Conservation (phyloP, 2,329 filamentous ascomycete genomes). For the Hypoxylon sp. region DNA sequence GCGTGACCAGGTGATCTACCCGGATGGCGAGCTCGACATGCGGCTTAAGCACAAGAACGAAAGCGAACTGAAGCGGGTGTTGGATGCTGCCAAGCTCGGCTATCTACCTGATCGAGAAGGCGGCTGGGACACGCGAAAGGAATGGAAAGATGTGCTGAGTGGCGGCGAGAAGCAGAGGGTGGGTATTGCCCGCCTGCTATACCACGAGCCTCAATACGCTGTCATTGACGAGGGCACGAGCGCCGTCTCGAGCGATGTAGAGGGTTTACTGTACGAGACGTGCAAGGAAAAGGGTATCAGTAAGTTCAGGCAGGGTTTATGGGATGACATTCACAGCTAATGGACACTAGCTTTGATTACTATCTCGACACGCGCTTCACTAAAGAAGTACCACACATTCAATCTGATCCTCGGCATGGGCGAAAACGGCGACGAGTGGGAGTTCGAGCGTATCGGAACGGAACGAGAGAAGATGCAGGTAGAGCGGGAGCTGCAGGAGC, state of each 20-base stretch:
- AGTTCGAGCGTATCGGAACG: conserved; percentile 93
- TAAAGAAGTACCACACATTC: conserved; percentile 96
- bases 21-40: conserved; percentile 96
- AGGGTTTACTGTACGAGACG: conserved; percentile 91
- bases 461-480: conserved; percentile 93
- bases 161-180: conserved; percentile 98
- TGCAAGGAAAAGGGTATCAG: conserved; percentile 95
- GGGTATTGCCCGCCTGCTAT: conserved; percentile 88
- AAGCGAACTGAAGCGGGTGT: conserved; percentile 78
- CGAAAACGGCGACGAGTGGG: conserved; percentile 86
- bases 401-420: conserved; percentile 88
- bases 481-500: conserved; percentile 87
- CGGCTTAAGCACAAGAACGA: conserved; percentile 81
- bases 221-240: conserved; percentile 97
- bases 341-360: conserved; percentile 81
- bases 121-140: conserved; percentile 95
- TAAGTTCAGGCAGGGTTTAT: conserved; percentile 58
- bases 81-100: conserved; percentile 86
- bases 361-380: conserved; percentile 90
- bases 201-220: conserved; percentile 94
- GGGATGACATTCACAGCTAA: conserved; percentile 30
- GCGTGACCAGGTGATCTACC: conserved; percentile 97
- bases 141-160: conserved; percentile 98
- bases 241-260: conserved; percentile 93
- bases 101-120: conserved; percentile 94